Conservation (phyloP, 179 eudicot species). For the Heliamphora pulchella region DNA sequence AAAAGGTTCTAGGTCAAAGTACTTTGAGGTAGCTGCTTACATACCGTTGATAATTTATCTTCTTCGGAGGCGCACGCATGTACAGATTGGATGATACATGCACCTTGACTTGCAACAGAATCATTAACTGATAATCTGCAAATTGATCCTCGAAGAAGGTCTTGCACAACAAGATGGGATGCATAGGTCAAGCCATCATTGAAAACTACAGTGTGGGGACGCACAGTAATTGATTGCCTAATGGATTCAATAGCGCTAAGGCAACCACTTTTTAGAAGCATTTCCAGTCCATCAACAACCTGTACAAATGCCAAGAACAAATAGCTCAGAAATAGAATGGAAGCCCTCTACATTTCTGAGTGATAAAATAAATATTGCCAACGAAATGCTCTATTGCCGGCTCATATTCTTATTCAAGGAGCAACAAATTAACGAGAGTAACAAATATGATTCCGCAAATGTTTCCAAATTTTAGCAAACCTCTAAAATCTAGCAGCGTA, state of each 20-base stretch:
- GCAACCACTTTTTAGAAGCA: constrained; percentile 23
- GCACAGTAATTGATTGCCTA: constrained; percentile 38
- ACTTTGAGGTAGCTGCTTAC: background rate
- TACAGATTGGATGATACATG: constrained; percentile 14
- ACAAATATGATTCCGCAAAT: constrained; percentile 1
- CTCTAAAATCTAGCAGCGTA: constrained; percentile 2
- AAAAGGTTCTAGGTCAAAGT: background rate
- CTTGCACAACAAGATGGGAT: constrained; percentile 25
- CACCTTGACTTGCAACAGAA: constrained; percentile 20
- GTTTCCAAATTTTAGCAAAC: background rate
- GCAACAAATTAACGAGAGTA: background rate
- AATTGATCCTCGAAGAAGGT: constrained; percentile 37
- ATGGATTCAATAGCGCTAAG: constrained; percentile 36
- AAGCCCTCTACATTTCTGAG: background rate
- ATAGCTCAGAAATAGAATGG: background rate
- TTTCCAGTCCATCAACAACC: constrained; percentile 74
- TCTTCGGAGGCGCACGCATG: constrained; percentile 7
- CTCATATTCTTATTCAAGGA: background rate
- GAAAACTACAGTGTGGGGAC: constrained; percentile 50
- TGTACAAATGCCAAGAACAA: constrained; percentile 24
- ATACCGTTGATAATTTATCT: constrained; percentile 17
- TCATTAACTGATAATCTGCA: constrained; percentile 23
- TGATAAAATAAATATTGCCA: background rate
- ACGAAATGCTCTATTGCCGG: background rate
- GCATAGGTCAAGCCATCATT: constrained; percentile 27